Conservation (phyloP, 345 rosid species). For the Excoecaria cochinchinensis region DNA sequence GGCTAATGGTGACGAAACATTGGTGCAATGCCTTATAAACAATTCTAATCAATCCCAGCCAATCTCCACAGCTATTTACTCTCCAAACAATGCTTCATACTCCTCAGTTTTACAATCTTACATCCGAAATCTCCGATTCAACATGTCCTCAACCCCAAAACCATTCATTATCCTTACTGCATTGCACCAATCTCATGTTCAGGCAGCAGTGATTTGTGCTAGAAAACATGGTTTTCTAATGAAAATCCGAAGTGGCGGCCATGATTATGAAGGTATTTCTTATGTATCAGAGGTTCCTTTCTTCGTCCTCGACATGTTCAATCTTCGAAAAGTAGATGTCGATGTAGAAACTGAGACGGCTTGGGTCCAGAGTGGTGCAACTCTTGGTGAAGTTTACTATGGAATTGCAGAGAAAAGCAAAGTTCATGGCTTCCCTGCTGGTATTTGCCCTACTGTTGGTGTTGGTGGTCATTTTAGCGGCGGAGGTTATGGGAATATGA, state of each 20-base stretch:
- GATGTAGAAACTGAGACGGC: slow-evolving; percentile 3
- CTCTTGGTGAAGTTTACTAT: slow-evolving; percentile 20
- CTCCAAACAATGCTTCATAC: slow-evolving; percentile 12
- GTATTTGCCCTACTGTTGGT: slow-evolving; percentile 26
- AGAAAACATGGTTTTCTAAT: slow-evolving; percentile 5
- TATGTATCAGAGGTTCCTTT: slow-evolving; percentile 14
- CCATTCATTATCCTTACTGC: slow-evolving; percentile 19
- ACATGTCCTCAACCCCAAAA: slow-evolving; percentile 15
- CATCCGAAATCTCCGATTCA: slow-evolving; percentile 18
- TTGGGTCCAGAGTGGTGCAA: slow-evolving; percentile 25
- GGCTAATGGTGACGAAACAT: background rate
- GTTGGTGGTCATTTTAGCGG: slow-evolving; percentile 21
- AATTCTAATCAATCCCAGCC: background rate
- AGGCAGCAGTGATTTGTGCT: slow-evolving; percentile 14
- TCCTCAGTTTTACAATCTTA: slow-evolving; percentile 14
- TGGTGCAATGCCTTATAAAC: slow-evolving; percentile 8
- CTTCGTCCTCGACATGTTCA: slow-evolving; percentile 21
- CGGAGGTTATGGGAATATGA: slow-evolving; percentile 19
- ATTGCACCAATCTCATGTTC: slow-evolving; percentile 12
- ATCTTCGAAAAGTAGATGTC: slow-evolving; percentile 6
- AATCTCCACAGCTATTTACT: slow-evolving; percentile 14
- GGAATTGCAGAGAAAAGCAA: slow-evolving; percentile 16
- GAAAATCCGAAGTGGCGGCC: slow-evolving; percentile 21
- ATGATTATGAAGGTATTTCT: slow-evolving; percentile 24
- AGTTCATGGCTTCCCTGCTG: slow-evolving; percentile 13